A percentile compares a stretch with the other conserved stretches of the same genome.
phyloP scores from a whole-genome alignment of 2,329 filamentous ascomycete species.

The Neurospora sp. region DNA sequence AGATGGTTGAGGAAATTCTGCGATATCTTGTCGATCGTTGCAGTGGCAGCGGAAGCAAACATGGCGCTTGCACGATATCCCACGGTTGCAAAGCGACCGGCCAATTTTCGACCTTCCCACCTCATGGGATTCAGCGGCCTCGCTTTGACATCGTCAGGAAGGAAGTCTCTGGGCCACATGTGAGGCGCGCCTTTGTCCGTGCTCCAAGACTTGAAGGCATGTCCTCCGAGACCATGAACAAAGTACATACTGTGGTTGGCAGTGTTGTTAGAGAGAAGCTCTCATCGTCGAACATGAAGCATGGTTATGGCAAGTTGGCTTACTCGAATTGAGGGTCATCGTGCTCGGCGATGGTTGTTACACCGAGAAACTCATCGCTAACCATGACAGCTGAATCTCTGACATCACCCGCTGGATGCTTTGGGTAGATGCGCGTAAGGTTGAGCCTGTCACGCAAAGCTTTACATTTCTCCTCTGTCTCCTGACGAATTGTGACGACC shows the following conservation, averaged over 20 bases:
- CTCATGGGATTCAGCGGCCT: constrained; percentile 1
- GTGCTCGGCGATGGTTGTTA: constrained; percentile 8
- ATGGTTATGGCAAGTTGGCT: background rate
- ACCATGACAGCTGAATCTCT: constrained; percentile 1
- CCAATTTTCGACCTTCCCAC: constrained; percentile 2
- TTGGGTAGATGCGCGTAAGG: constrained; percentile 1
- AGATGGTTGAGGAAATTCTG: constrained; percentile 4
- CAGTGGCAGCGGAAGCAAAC: constrained; percentile 2
- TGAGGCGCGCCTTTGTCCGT: constrained; percentile 2
- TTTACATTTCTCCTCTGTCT: constrained; percentile 2
- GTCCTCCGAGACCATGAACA: constrained; percentile 8
- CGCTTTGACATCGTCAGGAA: constrained; percentile 3
- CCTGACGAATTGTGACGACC: constrained; percentile 6
- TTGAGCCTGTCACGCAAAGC: constrained; percentile 2
- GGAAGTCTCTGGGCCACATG: constrained; percentile 8
- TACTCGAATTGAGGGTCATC: constrained; percentile 8
- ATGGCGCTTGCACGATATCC: constrained; percentile 4
- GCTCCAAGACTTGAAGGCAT: constrained; percentile 8
- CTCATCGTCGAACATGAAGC: background rate
- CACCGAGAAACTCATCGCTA: constrained; percentile 8
- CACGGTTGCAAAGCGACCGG: constrained; percentile 6
- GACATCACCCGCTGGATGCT: background rate
- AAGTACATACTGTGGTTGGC: constrained; percentile 4
- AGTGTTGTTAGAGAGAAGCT: background rate
- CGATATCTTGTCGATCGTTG: constrained; percentile 6